phyloP scores from a whole-genome alignment of 331 rosid species.

The Malus hybrid region DNA sequence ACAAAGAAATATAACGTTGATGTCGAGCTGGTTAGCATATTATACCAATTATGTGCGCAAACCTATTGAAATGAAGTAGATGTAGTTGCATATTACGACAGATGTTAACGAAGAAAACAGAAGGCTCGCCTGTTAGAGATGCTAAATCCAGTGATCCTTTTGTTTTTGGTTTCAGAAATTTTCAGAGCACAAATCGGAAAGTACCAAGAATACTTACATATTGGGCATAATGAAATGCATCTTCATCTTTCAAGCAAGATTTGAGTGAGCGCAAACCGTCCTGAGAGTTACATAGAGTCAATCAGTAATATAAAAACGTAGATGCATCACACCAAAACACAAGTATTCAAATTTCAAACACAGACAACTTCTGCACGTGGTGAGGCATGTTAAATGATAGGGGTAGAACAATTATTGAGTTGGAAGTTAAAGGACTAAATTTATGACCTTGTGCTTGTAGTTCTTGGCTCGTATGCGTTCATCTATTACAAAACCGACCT shows the following conservation, averaged over 20 bases:
- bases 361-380: no score
- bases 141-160: neutral
- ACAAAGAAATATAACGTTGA: neutral
- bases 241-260: constrained; percentile 47
- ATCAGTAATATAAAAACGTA: neutral
- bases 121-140: no score
- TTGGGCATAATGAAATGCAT: constrained; percentile 77
- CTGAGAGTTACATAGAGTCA: constrained; percentile 30
- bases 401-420: neutral
- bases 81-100: neutral
- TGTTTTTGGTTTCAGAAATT: neutral
- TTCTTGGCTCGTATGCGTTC: constrained; percentile 77
- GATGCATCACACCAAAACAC: neutral
- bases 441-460: constrained; percentile 67
- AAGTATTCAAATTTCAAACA: neutral
- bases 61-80: neutral
- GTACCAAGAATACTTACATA: constrained; percentile 44
- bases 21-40: neutral
- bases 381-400: neutral
- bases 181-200: neutral
- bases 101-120: neutral
- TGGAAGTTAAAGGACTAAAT: neutral
- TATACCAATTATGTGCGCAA: neutral
- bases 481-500: constrained; percentile 67
- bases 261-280: constrained; percentile 61